Evolutionary conservation across 2,329 filamentous ascomycete genomes (phyloP).

Genomic region (Huntiella bhutanensis): DNA sequence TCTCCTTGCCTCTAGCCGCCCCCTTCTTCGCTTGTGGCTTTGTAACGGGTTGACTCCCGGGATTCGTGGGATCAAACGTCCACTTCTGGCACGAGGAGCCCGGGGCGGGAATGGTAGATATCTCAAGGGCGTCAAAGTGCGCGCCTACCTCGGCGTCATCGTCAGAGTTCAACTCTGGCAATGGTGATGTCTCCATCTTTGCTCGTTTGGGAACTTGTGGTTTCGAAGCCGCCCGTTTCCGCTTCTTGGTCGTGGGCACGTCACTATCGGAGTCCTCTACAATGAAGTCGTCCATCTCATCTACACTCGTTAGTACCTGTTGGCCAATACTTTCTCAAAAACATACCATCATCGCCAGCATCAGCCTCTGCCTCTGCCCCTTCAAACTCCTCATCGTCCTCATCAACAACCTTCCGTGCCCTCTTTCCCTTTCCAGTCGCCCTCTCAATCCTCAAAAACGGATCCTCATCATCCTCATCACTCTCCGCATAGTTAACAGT

Average conservation of each 20-base stretch:
- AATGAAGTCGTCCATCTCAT: slow-evolving; percentile 73
- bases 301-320: slow-evolving; percentile 16
- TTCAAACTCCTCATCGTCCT: slow-evolving; percentile 54
- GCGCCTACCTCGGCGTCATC: slow-evolving; percentile 26
- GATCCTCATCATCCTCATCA: slow-evolving; percentile 58
- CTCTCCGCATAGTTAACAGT: slow-evolving; percentile 41
- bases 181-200: slow-evolving; percentile 14
- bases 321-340: background rate
- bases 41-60: slow-evolving; percentile 14
- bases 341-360: slow-evolving; percentile 42
- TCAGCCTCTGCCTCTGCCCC: slow-evolving; percentile 30
- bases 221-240: slow-evolving; percentile 45
- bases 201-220: slow-evolving; percentile 42
- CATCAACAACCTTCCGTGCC: slow-evolving; percentile 41
- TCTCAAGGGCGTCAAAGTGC: slow-evolving; percentile 28
- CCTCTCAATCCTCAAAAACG: slow-evolving; percentile 11
- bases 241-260: slow-evolving; percentile 46
- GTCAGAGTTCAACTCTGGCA: slow-evolving; percentile 19
- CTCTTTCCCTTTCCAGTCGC: slow-evolving; percentile 12
- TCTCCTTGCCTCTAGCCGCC: slow-evolving; percentile 30
- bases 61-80: slow-evolving; percentile 40
- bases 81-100: slow-evolving; percentile 39
- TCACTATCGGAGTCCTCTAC: slow-evolving; percentile 79
- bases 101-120: slow-evolving; percentile 25
- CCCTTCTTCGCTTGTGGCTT: slow-evolving; percentile 13